These are phyloP conservation scores for Bocquillonia castaneifolia DNA, from an alignment of 441 rosid species.

Conservation along the genomic window DNA sequence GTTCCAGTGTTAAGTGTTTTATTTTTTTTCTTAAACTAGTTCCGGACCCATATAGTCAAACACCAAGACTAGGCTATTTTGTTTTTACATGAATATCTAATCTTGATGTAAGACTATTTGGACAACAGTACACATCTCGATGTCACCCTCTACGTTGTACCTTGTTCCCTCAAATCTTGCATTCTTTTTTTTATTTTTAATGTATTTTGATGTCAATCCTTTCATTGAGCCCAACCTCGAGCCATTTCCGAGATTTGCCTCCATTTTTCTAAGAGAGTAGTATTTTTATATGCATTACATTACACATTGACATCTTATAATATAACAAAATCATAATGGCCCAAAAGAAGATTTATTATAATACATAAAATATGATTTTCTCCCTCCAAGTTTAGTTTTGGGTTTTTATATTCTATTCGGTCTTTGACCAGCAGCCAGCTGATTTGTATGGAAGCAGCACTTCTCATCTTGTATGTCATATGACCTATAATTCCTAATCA, in stretches of 20 bases:
- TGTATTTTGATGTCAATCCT: conserved; percentile 25
- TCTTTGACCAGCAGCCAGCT: conserved; percentile 4
- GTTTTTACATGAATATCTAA: conserved; percentile 28
- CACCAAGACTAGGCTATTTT: conserved; percentile 35
- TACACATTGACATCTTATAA: not conserved
- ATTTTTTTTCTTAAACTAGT: conserved; percentile 7
- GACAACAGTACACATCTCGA: conserved; percentile 39
- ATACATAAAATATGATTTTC: not conserved
- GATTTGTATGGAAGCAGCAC: not conserved
- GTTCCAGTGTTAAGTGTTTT: conserved; percentile 27
- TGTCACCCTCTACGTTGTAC: conserved; percentile 29
- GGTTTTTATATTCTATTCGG: not conserved
- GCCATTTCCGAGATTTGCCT: conserved; percentile 32
- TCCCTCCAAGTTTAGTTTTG: not conserved
- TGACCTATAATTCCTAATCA: not conserved
- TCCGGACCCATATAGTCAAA: conserved; percentile 34
- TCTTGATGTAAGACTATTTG: conserved; percentile 3
- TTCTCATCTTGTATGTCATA: not conserved
- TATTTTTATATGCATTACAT: not conserved
- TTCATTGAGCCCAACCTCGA: conserved; percentile 38
- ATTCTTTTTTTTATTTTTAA: conserved; percentile 6
- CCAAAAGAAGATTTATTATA: not conserved
- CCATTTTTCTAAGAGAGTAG: conserved; percentile 10
- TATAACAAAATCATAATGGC: not conserved
- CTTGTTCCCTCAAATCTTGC: conserved; percentile 32